Conservation (phyloP, 2,329 filamentous ascomycete species). For the Cytospora mali region DNA sequence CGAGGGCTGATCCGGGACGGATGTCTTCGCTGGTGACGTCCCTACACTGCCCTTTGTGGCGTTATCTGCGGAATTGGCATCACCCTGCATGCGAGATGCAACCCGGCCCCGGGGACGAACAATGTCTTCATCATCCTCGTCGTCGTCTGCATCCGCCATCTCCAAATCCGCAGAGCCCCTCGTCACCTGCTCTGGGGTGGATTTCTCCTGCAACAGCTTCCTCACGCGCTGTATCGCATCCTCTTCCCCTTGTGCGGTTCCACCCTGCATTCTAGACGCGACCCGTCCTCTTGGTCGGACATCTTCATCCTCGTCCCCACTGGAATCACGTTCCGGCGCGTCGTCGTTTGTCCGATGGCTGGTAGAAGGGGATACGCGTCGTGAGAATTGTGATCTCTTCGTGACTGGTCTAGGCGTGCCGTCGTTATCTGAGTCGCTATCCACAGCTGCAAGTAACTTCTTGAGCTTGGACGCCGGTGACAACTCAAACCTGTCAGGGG, state of each 20-base stretch:
- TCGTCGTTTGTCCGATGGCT: slow-evolving; percentile 7
- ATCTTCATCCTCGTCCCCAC: slow-evolving; percentile 49
- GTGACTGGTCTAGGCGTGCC: slow-evolving; percentile 23
- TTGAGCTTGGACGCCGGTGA: slow-evolving; percentile 59
- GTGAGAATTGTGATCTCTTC: slow-evolving; percentile 20
- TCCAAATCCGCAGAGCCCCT: slow-evolving; percentile 27
- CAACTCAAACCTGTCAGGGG: slow-evolving; percentile 48
- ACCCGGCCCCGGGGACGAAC: slow-evolving; percentile 63
- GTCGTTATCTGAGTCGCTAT: slow-evolving; percentile 53
- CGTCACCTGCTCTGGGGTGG: slow-evolving; percentile 31
- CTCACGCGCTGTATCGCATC: slow-evolving; percentile 47
- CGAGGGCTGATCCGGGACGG: slow-evolving; percentile 31
- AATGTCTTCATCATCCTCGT: slow-evolving; percentile 48
- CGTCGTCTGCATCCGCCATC: slow-evolving; percentile 27
- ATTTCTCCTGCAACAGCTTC: slow-evolving; percentile 44
- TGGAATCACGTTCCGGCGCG: slow-evolving; percentile 22
- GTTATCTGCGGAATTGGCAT: slow-evolving; percentile 28
- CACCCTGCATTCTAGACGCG: slow-evolving; percentile 63
- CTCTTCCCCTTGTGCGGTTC: slow-evolving; percentile 25
- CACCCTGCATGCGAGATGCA: slow-evolving; percentile 63
- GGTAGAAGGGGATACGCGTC: slow-evolving; percentile 13
- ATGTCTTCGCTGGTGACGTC: slow-evolving; percentile 44
- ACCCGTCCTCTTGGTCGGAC: slow-evolving; percentile 63
- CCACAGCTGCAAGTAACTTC: slow-evolving; percentile 54
- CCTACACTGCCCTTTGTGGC: slow-evolving; percentile 45